A percentile compares a stretch with the other conserved stretches of the same genome.
Evolutionary conservation across 768 basidiomycete genomes (phyloP).

Genomic region (Tricholoma sp.): DNA sequence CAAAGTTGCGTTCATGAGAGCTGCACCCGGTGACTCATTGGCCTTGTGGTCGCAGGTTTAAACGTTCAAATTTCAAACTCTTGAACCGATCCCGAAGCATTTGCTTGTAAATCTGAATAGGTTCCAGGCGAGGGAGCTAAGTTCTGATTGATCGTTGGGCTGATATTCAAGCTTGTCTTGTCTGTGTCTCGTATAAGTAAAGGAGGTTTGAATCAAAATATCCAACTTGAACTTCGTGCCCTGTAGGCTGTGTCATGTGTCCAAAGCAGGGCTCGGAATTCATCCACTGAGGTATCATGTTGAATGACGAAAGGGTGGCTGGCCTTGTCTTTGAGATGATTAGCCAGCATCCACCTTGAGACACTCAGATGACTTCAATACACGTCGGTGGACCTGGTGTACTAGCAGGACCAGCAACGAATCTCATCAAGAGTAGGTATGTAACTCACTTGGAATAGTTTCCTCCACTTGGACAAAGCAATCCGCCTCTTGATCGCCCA

Average conservation of each 20-base stretch:
- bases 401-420: not conserved
- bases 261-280: constrained; percentile 51
- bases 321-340: constrained; percentile 12
- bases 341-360: constrained; percentile 3
- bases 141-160: constrained; percentile 32
- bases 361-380: not conserved
- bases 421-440: not conserved
- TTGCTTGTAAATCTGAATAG: too few species aligned
- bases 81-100: too few species aligned
- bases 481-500: constrained; percentile 29
- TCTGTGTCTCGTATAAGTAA: constrained; percentile 19
- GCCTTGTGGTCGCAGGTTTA: too few species aligned
- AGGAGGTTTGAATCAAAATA: not conserved
- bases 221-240: too few species aligned
- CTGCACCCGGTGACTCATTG: too few species aligned
- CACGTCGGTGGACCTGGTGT: not conserved
- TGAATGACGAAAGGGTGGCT: constrained; percentile 29
- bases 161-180: constrained; percentile 40
- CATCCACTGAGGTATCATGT: constrained; percentile 30
- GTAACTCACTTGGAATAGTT: constrained; percentile 44
- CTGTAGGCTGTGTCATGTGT: constrained; percentile 46
- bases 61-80: too few species aligned
- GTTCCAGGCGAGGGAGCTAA: constrained; percentile 38
- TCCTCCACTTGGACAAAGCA: constrained; percentile 39
- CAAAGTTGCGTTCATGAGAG: too few species aligned